Percentiles rank a stretch among this genome's conserved stretches.
Conservation (phyloP, 2,329 filamentous ascomycete species). For the Sporothrix variecibatus region DNA sequence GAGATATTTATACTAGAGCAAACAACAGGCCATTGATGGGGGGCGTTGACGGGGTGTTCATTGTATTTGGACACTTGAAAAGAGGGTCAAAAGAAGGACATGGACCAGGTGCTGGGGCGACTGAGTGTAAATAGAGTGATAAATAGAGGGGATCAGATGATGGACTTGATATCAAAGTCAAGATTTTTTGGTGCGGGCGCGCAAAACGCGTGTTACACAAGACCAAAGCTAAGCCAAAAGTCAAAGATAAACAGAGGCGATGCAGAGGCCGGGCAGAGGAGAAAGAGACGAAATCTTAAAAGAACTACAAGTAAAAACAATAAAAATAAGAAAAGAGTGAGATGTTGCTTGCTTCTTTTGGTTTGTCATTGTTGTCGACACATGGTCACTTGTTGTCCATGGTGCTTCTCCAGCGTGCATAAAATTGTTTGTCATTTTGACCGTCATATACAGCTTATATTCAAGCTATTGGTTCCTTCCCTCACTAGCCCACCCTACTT, state of each 20-base stretch:
- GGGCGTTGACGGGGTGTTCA: not conserved
- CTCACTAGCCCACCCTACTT: not conserved
- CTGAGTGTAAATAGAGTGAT: not conserved
- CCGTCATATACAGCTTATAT: not conserved
- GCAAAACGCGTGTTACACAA: not conserved
- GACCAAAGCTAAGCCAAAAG: not conserved
- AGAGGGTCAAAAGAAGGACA: not conserved
- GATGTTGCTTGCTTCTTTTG: not conserved
- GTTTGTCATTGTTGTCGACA: not conserved
- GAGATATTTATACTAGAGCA: not conserved
- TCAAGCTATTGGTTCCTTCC: not conserved
- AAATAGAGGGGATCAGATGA: not conserved
- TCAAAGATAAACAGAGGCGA: not conserved
- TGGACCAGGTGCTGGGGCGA: not conserved
- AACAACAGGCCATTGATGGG: not conserved
- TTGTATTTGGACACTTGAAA: not conserved
- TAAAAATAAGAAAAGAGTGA: not conserved
- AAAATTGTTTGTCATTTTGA: not conserved
- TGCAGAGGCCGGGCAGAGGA: not conserved
- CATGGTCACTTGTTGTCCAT: not conserved
- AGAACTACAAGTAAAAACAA: too few relatives aligned
- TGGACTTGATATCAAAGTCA: not conserved
- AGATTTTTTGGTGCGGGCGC: not conserved
- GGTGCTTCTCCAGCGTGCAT: not conserved
- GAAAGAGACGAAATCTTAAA: not conserved